Percentiles rank a stretch among this genome's conserved stretches.
Evolutionary conservation across 2,329 filamentous ascomycete genomes (phyloP).

Genomic region (Ophiostoma pallidulum): DNA sequence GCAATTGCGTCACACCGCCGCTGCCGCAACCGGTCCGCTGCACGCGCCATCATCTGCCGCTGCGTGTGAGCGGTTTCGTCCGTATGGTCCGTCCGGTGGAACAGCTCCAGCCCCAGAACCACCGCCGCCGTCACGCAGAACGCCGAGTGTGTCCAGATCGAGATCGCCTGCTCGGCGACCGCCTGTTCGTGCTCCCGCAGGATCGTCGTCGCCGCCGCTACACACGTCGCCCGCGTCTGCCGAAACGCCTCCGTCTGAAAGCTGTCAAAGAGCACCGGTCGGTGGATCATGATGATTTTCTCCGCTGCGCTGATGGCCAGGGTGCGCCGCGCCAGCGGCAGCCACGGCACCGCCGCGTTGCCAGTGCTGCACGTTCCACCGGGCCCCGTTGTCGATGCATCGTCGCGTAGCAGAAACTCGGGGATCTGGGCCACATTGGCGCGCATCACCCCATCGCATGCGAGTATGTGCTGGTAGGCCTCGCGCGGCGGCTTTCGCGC

Average conservation of each 20-base stretch:
- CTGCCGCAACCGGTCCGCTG: conserved; percentile 12
- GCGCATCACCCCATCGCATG: conserved; percentile 24
- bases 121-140: conserved; percentile 19
- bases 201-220: conserved; percentile 27
- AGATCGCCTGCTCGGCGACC: conserved; percentile 9
- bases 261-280: conserved; percentile 24
- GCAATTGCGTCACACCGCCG: conserved; percentile 15
- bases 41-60: conserved; percentile 14
- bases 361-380: no score
- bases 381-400: background rate
- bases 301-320: conserved; percentile 29
- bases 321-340: conserved; percentile 25
- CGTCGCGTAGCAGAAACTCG: conserved; percentile 22
- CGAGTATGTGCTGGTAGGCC: conserved; percentile 24
- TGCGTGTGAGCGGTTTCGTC: conserved; percentile 12
- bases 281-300: conserved; percentile 31
- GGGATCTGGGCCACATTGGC: conserved; percentile 24
- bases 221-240: conserved; percentile 24
- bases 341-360: conserved; percentile 18
- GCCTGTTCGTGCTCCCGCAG: conserved; percentile 19
- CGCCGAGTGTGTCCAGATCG: conserved; percentile 21
- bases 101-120: conserved; percentile 18
- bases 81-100: conserved; percentile 16
- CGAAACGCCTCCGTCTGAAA: conserved; percentile 22
- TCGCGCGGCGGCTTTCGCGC: conserved; percentile 20